Evolutionary conservation across 306 rosid species (phyloP).

Genomic region (Sechiopsis laciniata): DNA sequence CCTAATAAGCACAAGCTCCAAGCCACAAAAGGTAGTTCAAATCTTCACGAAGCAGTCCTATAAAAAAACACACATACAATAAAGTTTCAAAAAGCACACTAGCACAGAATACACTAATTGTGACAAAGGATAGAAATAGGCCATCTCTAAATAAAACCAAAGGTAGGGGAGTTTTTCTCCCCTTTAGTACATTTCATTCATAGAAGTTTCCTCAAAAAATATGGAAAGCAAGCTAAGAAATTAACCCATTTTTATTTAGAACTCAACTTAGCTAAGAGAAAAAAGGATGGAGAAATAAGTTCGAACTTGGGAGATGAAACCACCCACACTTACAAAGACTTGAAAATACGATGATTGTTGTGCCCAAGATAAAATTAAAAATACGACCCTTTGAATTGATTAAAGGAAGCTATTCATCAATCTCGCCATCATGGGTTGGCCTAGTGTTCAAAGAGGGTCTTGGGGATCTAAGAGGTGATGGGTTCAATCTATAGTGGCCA

Average conservation of each 20-base stretch:
- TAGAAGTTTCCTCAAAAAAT: neutral
- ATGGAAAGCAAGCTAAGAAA: neutral
- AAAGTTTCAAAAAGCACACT: neutral
- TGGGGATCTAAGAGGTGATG: too few species aligned
- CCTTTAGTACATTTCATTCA: neutral
- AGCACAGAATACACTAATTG: neutral
- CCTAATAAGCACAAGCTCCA: neutral
- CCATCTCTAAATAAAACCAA: neutral
- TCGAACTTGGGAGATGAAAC: neutral
- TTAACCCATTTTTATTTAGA: neutral
- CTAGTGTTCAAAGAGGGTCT: too few species aligned
- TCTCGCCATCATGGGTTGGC: neutral
- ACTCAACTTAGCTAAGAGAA: neutral
- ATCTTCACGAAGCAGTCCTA: neutral
- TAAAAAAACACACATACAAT: too few species aligned
- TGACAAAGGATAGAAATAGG: neutral
- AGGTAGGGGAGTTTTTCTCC: neutral
- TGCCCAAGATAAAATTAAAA: too few species aligned
- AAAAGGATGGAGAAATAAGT: neutral
- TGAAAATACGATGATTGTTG: neutral
- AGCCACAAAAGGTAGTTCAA: neutral
- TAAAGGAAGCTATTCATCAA: neutral
- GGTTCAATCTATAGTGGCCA: too few species aligned
- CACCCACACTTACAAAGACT: neutral
- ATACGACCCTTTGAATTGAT: neutral